These are phyloP conservation scores for Nemania serpens DNA, from an alignment of 2,329 filamentous ascomycete genomes.

Conservation along the genomic window DNA sequence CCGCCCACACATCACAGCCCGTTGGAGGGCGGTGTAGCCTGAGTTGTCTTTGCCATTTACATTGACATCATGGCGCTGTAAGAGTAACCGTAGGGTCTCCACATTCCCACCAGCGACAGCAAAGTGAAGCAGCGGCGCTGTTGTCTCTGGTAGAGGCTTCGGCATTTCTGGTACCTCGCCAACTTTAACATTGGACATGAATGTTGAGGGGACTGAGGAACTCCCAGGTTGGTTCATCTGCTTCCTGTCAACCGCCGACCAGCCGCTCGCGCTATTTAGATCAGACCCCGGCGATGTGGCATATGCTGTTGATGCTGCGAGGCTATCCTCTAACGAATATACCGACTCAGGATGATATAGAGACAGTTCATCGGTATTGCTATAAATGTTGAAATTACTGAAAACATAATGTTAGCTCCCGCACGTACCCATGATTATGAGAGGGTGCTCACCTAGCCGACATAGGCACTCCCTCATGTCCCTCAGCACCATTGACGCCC, in stretches of 20 bases:
- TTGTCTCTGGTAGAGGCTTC: slow-evolving; percentile 38
- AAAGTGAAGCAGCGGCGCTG: slow-evolving; percentile 41
- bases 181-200: slow-evolving; percentile 17
- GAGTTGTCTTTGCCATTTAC: slow-evolving; percentile 38
- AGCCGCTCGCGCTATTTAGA: slow-evolving; percentile 34
- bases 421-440: background rate
- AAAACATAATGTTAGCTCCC: slow-evolving; percentile 6
- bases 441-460: slow-evolving; percentile 31
- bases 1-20: slow-evolving; percentile 40
- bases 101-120: slow-evolving; percentile 40
- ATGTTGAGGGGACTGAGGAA: slow-evolving; percentile 33
- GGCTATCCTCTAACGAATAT: slow-evolving; percentile 36
- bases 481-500: slow-evolving; percentile 33
- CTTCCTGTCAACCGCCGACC: slow-evolving; percentile 35
- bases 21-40: slow-evolving; percentile 42
- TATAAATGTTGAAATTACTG: slow-evolving; percentile 36
- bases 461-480: slow-evolving; percentile 34
- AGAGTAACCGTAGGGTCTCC: slow-evolving; percentile 38
- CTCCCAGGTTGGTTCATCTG: slow-evolving; percentile 27
- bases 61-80: slow-evolving; percentile 40
- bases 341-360: slow-evolving; percentile 38
- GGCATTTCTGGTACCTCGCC: slow-evolving; percentile 24
- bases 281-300: slow-evolving; percentile 38
- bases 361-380: slow-evolving; percentile 35
- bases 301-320: slow-evolving; percentile 35